Conservation (phyloP, 805 yeast genomes). For the Babjeviella inositovora region DNA sequence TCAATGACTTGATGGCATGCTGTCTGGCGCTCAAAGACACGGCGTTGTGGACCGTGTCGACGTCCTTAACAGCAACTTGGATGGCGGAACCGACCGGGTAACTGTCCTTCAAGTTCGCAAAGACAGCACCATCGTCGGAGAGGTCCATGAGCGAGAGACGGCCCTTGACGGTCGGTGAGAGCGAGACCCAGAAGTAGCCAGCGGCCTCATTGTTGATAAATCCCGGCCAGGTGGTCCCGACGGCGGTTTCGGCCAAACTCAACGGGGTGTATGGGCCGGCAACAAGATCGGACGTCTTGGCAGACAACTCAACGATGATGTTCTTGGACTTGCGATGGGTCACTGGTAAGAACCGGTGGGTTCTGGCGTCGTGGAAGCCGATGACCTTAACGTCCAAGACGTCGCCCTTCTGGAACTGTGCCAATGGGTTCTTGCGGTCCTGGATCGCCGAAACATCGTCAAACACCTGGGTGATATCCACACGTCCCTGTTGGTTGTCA, state of each 20-base stretch:
- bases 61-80: conserved; percentile 32
- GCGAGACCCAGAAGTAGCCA: conserved; percentile 50
- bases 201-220: conserved; percentile 49
- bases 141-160: conserved; percentile 50
- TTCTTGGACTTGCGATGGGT: conserved; percentile 41
- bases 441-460: conserved; percentile 34
- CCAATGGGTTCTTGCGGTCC: conserved; percentile 41
- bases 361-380: conserved; percentile 63
- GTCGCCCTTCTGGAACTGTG: conserved; percentile 41
- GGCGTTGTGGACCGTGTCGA: conserved; percentile 37
- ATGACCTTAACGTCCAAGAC: conserved; percentile 46
- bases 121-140: conserved; percentile 29
- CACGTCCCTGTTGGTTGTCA: conserved; percentile 64
- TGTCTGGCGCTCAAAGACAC: conserved; percentile 33
- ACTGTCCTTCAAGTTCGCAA: conserved; percentile 30
- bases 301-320: conserved; percentile 47
- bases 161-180: conserved; percentile 57
- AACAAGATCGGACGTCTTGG: conserved; percentile 24
- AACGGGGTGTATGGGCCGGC: conserved; percentile 11
- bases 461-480: conserved; percentile 62
- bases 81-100: conserved; percentile 66
- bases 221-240: conserved; percentile 35
- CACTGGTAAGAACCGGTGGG: conserved; percentile 50
- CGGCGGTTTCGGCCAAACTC: conserved; percentile 21
- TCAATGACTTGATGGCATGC: conserved; percentile 18